Evolutionary conservation across 768 basidiomycete species (phyloP).

Genomic region (Suillus occidentalis): DNA sequence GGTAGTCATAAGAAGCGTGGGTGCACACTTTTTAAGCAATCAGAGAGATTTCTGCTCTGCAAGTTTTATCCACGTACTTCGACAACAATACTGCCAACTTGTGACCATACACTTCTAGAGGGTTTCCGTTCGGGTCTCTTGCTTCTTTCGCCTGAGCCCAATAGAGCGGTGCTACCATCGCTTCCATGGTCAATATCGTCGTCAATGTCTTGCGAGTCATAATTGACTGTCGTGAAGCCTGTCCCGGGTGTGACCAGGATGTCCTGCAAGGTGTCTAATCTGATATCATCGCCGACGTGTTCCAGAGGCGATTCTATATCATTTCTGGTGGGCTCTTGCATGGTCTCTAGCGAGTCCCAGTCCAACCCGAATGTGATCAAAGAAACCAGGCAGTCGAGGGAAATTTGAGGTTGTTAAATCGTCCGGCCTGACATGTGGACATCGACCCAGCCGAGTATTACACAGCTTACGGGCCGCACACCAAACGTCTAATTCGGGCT

Average conservation of each 20-base stretch:
- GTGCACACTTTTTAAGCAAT: slow-evolving; percentile 63
- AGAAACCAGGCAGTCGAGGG: neutral
- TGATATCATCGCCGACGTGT: slow-evolving; percentile 21
- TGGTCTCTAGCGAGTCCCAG: neutral
- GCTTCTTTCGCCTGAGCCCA: slow-evolving; percentile 34
- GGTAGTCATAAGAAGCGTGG: slow-evolving; percentile 82
- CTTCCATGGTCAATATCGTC: slow-evolving; percentile 35
- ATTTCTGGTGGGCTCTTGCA: neutral
- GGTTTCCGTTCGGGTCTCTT: slow-evolving; percentile 26
- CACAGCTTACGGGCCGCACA: neutral
- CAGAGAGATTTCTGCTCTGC: slow-evolving; percentile 5
- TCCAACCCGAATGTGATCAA: neutral
- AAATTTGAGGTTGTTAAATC: neutral
- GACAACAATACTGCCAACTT: slow-evolving; percentile 60
- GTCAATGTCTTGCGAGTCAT: slow-evolving; percentile 35
- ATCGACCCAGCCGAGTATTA: neutral
- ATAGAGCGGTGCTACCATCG: slow-evolving; percentile 46
- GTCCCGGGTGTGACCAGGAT: slow-evolving; percentile 23
- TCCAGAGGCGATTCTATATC: neutral
- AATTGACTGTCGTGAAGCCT: slow-evolving; percentile 17
- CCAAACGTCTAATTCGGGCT: neutral
- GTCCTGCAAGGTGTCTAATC: slow-evolving; percentile 34
- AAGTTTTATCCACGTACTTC: slow-evolving; percentile 50
- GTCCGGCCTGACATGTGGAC: neutral
- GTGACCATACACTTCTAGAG: slow-evolving; percentile 44